phyloP scores from a whole-genome alignment of 192 early-diverging fungal species.

The Coemansia sp. region DNA sequence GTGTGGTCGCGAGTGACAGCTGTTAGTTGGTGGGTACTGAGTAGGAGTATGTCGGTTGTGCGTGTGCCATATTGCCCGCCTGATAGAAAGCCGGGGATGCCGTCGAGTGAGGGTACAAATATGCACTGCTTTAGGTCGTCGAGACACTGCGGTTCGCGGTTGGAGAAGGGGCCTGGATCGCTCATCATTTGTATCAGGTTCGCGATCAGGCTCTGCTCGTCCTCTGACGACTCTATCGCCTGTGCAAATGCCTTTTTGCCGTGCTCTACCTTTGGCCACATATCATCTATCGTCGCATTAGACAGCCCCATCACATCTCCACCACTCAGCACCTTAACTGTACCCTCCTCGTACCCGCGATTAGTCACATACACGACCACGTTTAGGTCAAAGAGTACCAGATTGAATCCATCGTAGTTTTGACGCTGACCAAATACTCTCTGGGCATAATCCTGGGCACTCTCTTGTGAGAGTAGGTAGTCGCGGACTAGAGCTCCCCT shows the following conservation, averaged over 20 bases:
- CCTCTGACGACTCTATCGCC: neutral
- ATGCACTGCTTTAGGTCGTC: constrained; percentile 36
- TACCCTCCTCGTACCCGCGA: constrained; percentile 5
- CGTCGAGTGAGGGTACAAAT: constrained; percentile 34
- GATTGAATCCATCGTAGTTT: constrained; percentile 49
- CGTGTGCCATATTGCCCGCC: constrained; percentile 32
- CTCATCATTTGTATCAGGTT: constrained; percentile 22
- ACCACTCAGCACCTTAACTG: neutral
- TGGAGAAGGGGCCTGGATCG: constrained; percentile 10
- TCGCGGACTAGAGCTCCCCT: constrained; percentile 47
- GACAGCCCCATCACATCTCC: constrained; percentile 28
- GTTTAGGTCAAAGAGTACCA: constrained; percentile 36
- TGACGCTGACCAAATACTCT: constrained; percentile 24
- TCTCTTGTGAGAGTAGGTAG: constrained; percentile 22
- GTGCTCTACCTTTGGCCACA: constrained; percentile 42
- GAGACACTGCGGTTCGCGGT: constrained; percentile 6
- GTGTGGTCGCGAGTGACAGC: constrained; percentile 22
- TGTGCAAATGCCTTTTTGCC: constrained; percentile 14
- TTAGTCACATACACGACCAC: constrained; percentile 36
- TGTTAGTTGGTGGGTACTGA: constrained; percentile 21
- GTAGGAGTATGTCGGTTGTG: constrained; percentile 37
- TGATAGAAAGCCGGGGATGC: neutral
- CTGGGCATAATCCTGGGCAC: constrained; percentile 28
- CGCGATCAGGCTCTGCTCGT: constrained; percentile 14
- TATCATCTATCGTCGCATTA: constrained; percentile 30